A percentile compares a stretch with the other conserved stretches of the same genome.
These are phyloP conservation scores for Venturia carpophila DNA, from an alignment of 2,329 filamentous ascomycete genomes.

Conservation along the genomic window DNA sequence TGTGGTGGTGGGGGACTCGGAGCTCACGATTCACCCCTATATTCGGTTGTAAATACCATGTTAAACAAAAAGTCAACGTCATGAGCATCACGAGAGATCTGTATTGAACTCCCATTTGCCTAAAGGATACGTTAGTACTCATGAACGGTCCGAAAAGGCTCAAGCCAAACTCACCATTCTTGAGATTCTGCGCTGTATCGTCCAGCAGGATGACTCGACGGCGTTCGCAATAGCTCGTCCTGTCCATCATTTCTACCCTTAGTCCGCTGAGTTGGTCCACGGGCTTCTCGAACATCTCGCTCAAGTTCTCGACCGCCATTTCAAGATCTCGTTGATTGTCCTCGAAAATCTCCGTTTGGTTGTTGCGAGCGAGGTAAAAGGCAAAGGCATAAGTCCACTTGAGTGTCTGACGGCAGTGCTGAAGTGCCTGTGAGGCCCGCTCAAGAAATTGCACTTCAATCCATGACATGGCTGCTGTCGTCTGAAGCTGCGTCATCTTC, in stretches of 20 bases:
- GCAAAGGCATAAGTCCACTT: conserved; percentile 99
- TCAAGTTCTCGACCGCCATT: conserved; percentile 91
- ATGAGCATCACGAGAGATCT: conserved; percentile 3
- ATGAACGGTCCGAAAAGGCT: background rate
- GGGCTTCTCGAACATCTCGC: conserved; percentile 99
- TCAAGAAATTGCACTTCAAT: conserved; percentile 98
- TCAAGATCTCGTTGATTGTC: conserved; percentile 98
- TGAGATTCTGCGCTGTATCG: conserved; percentile 87
- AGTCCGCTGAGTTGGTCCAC: conserved; percentile 76
- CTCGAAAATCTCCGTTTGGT: conserved; percentile 93
- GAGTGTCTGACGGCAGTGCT: conserved; percentile 93
- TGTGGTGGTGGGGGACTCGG: background rate
- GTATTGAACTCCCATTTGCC: conserved; percentile 17
- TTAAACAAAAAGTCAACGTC: background rate
- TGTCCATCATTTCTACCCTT: conserved; percentile 97
- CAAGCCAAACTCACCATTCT: conserved; percentile 52
- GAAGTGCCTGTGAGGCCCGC: conserved; percentile 82
- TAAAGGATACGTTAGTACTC: background rate
- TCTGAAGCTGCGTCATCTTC: conserved; percentile 97
- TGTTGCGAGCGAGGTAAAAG: conserved; percentile 93
- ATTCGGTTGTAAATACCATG: conserved; percentile 8
- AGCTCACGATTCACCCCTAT: background rate
- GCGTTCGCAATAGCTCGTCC: conserved; percentile 94
- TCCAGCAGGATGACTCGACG: conserved; percentile 81
- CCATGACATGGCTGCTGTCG: conserved; percentile 92